These are phyloP conservation scores for Pelargonium fulgidum DNA, from an alignment of 441 rosid genomes.

Conservation along the genomic window DNA sequence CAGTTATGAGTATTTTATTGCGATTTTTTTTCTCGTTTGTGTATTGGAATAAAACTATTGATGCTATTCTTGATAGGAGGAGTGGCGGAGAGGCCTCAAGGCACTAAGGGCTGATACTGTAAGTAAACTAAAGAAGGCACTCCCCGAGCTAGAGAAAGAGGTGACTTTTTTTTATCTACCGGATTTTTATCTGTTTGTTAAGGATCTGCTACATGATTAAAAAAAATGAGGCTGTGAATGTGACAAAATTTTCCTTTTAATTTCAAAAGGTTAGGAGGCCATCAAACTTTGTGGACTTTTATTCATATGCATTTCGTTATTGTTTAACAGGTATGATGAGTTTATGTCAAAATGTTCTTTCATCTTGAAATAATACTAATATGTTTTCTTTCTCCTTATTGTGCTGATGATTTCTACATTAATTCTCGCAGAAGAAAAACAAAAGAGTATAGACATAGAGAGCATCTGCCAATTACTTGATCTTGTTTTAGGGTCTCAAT, in stretches of 20 bases:
- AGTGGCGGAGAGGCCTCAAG: conserved; percentile 9
- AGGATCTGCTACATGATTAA: not conserved
- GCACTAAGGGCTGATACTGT: conserved; percentile 3
- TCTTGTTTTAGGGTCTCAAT: conserved; percentile 67
- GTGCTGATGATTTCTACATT: not conserved
- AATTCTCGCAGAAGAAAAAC: conserved; percentile 1
- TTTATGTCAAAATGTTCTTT: conserved; percentile 13
- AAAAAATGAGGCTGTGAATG: not conserved
- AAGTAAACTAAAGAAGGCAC: conserved; percentile 7
- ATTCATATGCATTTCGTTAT: conserved; percentile 6
- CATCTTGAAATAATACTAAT: not conserved
- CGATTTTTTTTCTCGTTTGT: not conserved
- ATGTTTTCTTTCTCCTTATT: not conserved
- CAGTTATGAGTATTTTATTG: not conserved
- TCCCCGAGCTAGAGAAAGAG: conserved; percentile 7
- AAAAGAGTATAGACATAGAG: conserved; percentile 70
- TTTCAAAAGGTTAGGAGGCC: conserved; percentile 1
- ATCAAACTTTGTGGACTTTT: conserved; percentile 1
- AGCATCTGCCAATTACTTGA: conserved; percentile 71
- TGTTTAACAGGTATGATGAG: conserved; percentile 21
- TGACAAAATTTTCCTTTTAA: not conserved
- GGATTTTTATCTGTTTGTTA: not conserved
- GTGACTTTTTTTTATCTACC: not conserved
- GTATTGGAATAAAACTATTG: not conserved
- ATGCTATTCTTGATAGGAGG: not conserved